A percentile compares a stretch with the other conserved stretches of the same genome.
These are phyloP conservation scores for Trichoderma virens DNA, from an alignment of 495 filamentous ascomycete genomes.

Conservation along the genomic window DNA sequence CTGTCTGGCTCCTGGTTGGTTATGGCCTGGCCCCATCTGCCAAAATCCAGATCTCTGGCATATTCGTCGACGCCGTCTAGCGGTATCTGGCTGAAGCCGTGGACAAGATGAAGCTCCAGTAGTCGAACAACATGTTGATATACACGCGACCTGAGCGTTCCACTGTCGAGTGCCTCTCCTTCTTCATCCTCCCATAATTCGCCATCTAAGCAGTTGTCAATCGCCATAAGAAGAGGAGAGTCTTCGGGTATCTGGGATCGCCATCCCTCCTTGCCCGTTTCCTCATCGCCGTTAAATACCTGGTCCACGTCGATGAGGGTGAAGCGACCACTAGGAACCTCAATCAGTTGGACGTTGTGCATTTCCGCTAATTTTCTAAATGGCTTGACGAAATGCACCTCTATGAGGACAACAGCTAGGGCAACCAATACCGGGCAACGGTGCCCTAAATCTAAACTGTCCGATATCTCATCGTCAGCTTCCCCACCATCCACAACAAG, in stretches of 20 bases:
- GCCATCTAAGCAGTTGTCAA: too few species aligned
- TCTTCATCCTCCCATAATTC: too few species aligned
- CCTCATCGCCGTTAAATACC: too few species aligned
- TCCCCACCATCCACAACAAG: background rate
- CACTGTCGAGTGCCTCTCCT: too few species aligned
- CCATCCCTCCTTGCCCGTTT: too few species aligned
- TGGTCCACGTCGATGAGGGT: background rate
- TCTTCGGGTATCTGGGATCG: too few species aligned
- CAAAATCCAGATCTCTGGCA: background rate
- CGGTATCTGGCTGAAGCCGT: background rate
- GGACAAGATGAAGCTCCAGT: background rate
- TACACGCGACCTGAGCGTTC: background rate
- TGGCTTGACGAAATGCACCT: background rate
- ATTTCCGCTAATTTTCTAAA: background rate
- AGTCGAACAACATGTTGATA: background rate
- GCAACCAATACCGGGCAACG: background rate
- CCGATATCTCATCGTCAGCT: background rate
- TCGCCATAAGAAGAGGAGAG: too few species aligned
- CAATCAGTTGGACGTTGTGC: background rate
- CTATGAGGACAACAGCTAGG: background rate
- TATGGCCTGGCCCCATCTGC: background rate
- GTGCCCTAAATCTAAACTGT: background rate
- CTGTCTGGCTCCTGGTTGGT: background rate
- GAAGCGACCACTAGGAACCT: background rate
- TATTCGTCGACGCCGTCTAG: background rate